These are phyloP conservation scores for Lizonia empirigonia DNA, from an alignment of 2,329 filamentous ascomycete genomes.

Conservation along the genomic window DNA sequence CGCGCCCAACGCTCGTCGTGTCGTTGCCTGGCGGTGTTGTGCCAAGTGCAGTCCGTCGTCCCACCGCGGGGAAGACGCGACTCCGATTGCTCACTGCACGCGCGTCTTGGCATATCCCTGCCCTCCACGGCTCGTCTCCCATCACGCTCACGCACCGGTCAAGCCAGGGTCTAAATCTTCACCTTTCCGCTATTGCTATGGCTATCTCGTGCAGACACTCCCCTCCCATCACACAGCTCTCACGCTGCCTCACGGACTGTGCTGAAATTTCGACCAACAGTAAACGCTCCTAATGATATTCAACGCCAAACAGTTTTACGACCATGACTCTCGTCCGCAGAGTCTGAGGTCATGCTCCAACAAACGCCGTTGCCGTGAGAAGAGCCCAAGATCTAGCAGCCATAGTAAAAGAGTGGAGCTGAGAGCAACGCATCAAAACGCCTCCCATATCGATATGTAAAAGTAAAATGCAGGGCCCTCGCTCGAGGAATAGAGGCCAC, in stretches of 20 bases:
- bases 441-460: constrained; percentile 22
- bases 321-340: constrained; percentile 4
- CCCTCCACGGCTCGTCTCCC: no score
- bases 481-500: neutral
- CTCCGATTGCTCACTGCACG: constrained; percentile 16
- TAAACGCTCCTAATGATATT: constrained; percentile 10
- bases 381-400: constrained; percentile 26
- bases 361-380: constrained; percentile 30
- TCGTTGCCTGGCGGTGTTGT: no score
- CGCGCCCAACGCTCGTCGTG: no score
- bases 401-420: constrained; percentile 38
- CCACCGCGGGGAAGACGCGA: constrained; percentile 32
- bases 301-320: constrained; percentile 14
- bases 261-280: neutral
- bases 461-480: neutral
- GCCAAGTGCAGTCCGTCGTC: neutral
- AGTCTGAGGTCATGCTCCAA: constrained; percentile 12
- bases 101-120: constrained; percentile 15
- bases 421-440: constrained; percentile 32
- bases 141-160: no score
- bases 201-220: neutral
- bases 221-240: neutral
- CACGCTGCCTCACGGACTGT: neutral
- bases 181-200: constrained; percentile 8
- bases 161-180: neutral